Evolutionary conservation across 2,329 filamentous ascomycete genomes (phyloP).

Genomic region (Xylaria sp.): DNA sequence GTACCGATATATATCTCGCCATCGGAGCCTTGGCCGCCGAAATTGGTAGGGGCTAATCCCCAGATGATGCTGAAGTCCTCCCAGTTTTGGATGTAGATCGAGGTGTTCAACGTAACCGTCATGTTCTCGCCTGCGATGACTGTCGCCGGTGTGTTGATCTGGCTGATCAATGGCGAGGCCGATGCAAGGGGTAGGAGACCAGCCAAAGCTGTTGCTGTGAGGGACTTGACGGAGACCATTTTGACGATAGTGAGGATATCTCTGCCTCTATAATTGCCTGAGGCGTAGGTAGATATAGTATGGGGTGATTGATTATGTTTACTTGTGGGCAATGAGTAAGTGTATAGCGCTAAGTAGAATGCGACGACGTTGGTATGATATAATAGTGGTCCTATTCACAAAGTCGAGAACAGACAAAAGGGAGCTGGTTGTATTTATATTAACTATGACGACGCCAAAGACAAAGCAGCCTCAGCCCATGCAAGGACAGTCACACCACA

Average conservation of each 20-base stretch:
- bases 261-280: not conserved
- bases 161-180: slow-evolving; percentile 40
- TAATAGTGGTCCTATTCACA: not conserved
- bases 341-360: not conserved
- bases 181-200: slow-evolving; percentile 41
- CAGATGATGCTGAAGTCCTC: slow-evolving; percentile 49
- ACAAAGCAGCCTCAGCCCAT: slow-evolving; percentile 10
- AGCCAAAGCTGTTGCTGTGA: slow-evolving; percentile 41
- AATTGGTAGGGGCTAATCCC: slow-evolving; percentile 40
- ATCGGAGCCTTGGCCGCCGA: slow-evolving; percentile 30
- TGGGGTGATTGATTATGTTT: not conserved
- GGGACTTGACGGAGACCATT: slow-evolving; percentile 46
- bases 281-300: not conserved
- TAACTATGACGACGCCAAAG: slow-evolving; percentile 2
- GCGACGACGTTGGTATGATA: not conserved
- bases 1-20: slow-evolving; percentile 44
- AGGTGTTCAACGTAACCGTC: slow-evolving; percentile 43
- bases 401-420: not conserved
- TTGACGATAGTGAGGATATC: slow-evolving; percentile 24
- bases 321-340: not conserved
- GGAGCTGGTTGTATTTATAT: not conserved
- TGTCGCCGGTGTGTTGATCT: slow-evolving; percentile 40
- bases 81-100: slow-evolving; percentile 51
- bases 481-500: not conserved
- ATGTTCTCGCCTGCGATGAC: slow-evolving; percentile 44